Evolutionary conservation across 192 early-diverging fungal species (phyloP).

Genomic region (Kickxella alabastrina): DNA sequence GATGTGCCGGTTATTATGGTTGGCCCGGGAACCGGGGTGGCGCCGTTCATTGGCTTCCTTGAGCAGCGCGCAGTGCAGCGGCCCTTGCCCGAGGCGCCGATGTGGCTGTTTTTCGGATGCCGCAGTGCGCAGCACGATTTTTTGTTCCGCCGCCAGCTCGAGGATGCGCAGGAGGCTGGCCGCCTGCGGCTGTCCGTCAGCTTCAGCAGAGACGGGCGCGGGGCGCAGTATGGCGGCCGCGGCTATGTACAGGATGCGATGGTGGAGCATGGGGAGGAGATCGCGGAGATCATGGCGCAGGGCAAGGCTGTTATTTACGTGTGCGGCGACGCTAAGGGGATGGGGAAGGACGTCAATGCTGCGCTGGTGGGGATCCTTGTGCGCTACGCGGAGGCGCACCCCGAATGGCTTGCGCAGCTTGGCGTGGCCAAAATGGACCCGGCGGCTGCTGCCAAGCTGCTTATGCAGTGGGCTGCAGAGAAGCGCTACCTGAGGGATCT

Average conservation of each 20-base stretch:
- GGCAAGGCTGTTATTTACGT: slow-evolving; percentile 69
- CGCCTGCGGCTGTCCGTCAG: slow-evolving; percentile 60
- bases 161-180: slow-evolving; percentile 41
- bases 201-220: slow-evolving; percentile 63
- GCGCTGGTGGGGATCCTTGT: slow-evolving; percentile 65
- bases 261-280: slow-evolving; percentile 46
- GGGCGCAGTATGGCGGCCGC: slow-evolving; percentile 17
- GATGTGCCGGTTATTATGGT: slow-evolving; percentile 78
- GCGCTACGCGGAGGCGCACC: slow-evolving; percentile 39
- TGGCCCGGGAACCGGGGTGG: slow-evolving; percentile 92
- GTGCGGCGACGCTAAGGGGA: slow-evolving; percentile 82
- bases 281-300: slow-evolving; percentile 58
- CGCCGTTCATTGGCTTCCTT: slow-evolving; percentile 88
- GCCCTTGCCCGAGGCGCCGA: slow-evolving; percentile 2
- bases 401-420: slow-evolving; percentile 35
- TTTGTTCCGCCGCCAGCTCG: slow-evolving; percentile 64
- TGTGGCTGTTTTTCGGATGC: slow-evolving; percentile 81
- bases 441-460: slow-evolving; percentile 38
- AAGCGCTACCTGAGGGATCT: slow-evolving; percentile 45
- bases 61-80: slow-evolving; percentile 59
- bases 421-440: slow-evolving; percentile 13
- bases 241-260: slow-evolving; percentile 87
- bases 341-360: slow-evolving; percentile 84
- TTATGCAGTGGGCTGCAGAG: slow-evolving; percentile 55
- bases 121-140: slow-evolving; percentile 64